Evolutionary conservation across 116 monocot species (phyloP), one percentile per base, ranked within the genome.

Genomic region (Zostera marina): DNA sequence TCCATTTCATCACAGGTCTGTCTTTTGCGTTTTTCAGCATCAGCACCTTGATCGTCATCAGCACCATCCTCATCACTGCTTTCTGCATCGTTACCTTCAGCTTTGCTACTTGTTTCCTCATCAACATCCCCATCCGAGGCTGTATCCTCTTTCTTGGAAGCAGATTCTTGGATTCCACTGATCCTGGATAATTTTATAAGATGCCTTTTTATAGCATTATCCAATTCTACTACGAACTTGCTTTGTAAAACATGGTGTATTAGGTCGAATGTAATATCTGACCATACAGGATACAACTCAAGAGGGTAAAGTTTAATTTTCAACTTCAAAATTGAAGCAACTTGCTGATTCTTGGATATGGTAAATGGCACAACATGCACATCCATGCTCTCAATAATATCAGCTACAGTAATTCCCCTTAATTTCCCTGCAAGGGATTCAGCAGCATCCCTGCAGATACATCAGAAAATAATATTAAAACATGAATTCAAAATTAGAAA

Each of bases 1-100:
- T 96, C 96, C 55, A 96, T 63, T 71, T 96, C 96, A 67, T 96
- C 96, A 62, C 38, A 74, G 24, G 41, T 58, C 56, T 78, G 89
- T 58, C 47, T 77, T 59, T 74, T 96, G 51, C 88, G 71, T 76
- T 78, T 88, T 66, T 96, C 73, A 59, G 68, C 80, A 83, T 89
- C 85, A 26, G 76, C 70, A 53, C 96, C 93, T 64, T 77, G 68
- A 64, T 93, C 87, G 22, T 86, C 87, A 25, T 38, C 56, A 17
- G 20, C 58, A 17, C 66, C 69, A 64, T 68, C 66, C n/a, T 67
- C 72, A 24, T 78, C 78, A 57, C 42, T 59, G 14, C 41, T 22
- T 12, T 66, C 67, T 54, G 59, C 61, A 58, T 65, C 69, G 10
- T 74, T 73, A 41, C 63, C 66, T 54, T 51, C 59, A 55, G 42